Conservation (phyloP, 2,329 filamentous ascomycete species). For the Geosmithia putterillii region DNA sequence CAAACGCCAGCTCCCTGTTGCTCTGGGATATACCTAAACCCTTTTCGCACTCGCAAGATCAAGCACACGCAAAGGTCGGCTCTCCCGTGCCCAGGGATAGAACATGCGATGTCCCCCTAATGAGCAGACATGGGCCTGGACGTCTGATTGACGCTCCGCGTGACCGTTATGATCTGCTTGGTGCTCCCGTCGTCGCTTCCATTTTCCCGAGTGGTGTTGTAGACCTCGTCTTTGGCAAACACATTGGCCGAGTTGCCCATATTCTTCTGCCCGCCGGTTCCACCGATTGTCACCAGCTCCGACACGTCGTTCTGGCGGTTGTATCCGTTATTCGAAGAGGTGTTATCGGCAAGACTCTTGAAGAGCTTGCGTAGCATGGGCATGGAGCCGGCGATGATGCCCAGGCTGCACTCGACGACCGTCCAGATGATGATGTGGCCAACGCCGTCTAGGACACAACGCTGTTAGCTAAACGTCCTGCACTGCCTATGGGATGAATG, state of each 20-base stretch:
- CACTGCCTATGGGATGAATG: neutral
- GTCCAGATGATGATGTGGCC: conserved; percentile 11
- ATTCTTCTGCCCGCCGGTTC: neutral
- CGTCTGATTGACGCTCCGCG: neutral
- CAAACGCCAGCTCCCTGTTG: no score
- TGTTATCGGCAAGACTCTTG: neutral
- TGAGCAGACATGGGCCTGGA: neutral
- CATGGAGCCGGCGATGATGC: conserved; percentile 12
- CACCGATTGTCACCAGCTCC: neutral
- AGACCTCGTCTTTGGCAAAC: neutral
- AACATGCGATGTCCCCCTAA: no score
- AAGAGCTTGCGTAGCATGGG: conserved; percentile 11
- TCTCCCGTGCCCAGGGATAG: no score
- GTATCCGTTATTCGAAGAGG: neutral
- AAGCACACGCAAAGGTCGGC: no score
- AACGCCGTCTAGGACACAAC: conserved; percentile 5
- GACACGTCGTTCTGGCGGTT: neutral
- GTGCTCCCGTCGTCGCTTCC: neutral
- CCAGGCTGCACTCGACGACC: conserved; percentile 11
- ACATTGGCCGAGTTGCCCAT: neutral
- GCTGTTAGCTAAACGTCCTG: neutral
- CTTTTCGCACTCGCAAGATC: no score
- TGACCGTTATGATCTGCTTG: neutral
- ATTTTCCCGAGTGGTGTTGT: neutral
- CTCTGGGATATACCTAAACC: no score